phyloP scores from a whole-genome alignment of 345 rosid species.

The Odontarrhena argentea region DNA sequence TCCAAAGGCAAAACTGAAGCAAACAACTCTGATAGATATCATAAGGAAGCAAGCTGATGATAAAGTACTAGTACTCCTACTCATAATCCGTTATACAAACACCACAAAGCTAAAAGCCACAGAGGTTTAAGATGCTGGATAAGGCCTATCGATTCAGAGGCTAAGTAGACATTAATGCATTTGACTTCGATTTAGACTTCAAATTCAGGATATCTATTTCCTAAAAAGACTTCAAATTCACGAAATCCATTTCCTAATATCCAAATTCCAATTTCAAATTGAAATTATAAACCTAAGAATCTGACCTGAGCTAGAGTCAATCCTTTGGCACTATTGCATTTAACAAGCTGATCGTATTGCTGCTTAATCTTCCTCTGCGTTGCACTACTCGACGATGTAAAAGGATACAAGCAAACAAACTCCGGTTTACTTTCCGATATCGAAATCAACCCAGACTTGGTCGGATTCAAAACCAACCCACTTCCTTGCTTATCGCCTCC shows the following conservation, averaged over 20 bases:
- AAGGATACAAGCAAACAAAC: slow-evolving; percentile 73
- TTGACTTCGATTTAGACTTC: background rate
- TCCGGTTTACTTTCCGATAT: slow-evolving; percentile 53
- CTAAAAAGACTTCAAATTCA: background rate
- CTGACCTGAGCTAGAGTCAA: slow-evolving; percentile 81
- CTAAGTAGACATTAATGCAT: slow-evolving; percentile 3
- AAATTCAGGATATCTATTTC: background rate
- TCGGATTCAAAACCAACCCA: slow-evolving; percentile 46
- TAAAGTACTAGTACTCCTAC: background rate
- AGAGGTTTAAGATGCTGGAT: background rate
- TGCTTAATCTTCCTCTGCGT: slow-evolving; percentile 95
- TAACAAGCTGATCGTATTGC: slow-evolving; percentile 77
- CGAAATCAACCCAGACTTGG: slow-evolving; percentile 49
- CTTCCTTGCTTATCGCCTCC: slow-evolving; percentile 38
- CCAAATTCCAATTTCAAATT: background rate
- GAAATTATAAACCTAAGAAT: background rate
- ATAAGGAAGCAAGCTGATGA: slow-evolving; percentile 20
- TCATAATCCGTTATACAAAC: background rate
- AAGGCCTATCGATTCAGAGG: slow-evolving; percentile 10
- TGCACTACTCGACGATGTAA: slow-evolving; percentile 79
- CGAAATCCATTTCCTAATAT: background rate
- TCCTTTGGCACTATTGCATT: slow-evolving; percentile 65
- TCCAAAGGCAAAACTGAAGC: slow-evolving; percentile 10
- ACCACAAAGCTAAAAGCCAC: slow-evolving; percentile 21
- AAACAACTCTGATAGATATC: slow-evolving; percentile 21